Evolutionary conservation across 306 rosid species (phyloP), one percentile per base, ranked within the genome.

Genomic region (Dryas alaskensis): DNA sequence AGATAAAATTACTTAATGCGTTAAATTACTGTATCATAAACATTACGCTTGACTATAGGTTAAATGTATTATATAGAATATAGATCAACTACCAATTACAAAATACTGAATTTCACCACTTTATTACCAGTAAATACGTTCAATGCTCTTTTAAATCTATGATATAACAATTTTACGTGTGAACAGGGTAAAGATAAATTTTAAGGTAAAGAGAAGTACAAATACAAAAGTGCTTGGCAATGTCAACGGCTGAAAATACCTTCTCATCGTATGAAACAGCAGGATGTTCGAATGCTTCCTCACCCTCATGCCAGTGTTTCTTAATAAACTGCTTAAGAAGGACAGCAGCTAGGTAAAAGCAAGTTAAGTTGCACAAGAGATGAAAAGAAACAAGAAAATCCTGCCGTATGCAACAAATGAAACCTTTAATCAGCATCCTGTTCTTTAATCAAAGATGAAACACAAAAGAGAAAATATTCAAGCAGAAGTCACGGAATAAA

Each of bases 261-360:
- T 88, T 94, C 68, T 94, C 98, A 40, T 91, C 90, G 17, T 22
- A 70, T 39, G 96, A 87, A 83, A 91, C 90, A 67, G 81, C 84
- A 67, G 98, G 96, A 77, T 88, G 92, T 78, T 94, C 98, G 79
- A 91, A 94, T 65, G 87, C 73, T 50, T 91, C 97, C 27, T 91
- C 98, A 54, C 75, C 91, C 84, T 91, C 96, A 75, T 88, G 89
- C 98, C 98, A 94, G 79, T 89, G 98, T 85, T 84, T 94, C 77
- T 89, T 91, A 65, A 94, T 88, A 47, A 89, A 89, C 81, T 91
- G 97, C 86, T 91, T 94, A 31, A 94, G 88, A 83, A 94, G 97
- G 78, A 94, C 97, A 39, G 98, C 97, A 82, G 98, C 98, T 94
- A 94, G 82, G 98, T 94, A 83, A 75, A 54, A 65, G 78, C 53